These are phyloP conservation scores for Oxytropis ochrocephala DNA, from an alignment of 306 rosid genomes.

Conservation along the genomic window DNA sequence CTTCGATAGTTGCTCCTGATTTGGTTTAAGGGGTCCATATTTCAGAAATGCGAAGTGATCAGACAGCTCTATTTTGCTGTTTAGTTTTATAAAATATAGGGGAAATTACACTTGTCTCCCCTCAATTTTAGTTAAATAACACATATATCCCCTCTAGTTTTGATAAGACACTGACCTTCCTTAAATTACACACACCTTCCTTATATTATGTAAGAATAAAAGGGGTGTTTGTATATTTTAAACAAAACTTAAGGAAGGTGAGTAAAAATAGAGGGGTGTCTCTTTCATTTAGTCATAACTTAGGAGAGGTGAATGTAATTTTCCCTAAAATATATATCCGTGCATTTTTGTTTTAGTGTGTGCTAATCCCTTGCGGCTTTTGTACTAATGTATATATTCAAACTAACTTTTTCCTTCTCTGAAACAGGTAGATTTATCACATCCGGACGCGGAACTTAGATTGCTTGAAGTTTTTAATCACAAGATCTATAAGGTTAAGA, in stretches of 20 bases:
- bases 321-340: too few relatives aligned
- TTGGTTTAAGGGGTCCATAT: not conserved
- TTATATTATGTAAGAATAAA: too few relatives aligned
- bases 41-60: not conserved
- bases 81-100: not conserved
- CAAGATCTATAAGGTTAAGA: conserved; percentile 80
- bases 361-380: not conserved
- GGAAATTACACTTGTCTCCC: too few relatives aligned
- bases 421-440: conserved; percentile 85
- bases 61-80: not conserved
- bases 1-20: not conserved
- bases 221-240: too few relatives aligned
- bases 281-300: too few relatives aligned
- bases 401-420: not conserved
- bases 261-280: too few relatives aligned
- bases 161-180: too few relatives aligned
- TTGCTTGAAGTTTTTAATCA: conserved; percentile 91
- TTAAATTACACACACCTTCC: too few relatives aligned
- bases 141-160: too few relatives aligned
- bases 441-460: conserved; percentile 77
- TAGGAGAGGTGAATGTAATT: too few relatives aligned
- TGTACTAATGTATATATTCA: not conserved
- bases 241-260: too few relatives aligned
- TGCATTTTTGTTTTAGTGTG: not conserved
- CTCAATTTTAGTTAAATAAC: too few relatives aligned